A percentile compares a stretch with the other conserved stretches of the same genome.
Conservation (phyloP, 2,329 filamentous ascomycete species). For the Pseudocercospora eumusae region DNA sequence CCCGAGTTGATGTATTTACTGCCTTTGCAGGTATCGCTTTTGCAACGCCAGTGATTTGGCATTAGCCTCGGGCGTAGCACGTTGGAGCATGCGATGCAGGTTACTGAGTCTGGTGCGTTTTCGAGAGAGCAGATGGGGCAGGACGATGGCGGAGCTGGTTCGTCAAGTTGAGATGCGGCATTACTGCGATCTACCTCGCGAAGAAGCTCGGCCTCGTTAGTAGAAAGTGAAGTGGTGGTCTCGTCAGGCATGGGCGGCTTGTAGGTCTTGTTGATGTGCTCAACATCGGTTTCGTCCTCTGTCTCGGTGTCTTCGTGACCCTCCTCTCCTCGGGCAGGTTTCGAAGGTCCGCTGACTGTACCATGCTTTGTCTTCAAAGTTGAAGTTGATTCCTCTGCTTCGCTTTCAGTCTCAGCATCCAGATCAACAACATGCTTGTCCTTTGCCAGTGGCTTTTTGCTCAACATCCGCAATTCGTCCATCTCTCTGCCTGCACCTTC, state of each 20-base stretch:
- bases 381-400: conserved; percentile 22
- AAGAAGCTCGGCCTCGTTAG: conserved; percentile 14
- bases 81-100: conserved; percentile 69
- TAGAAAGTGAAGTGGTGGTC: conserved; percentile 6
- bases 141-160: background rate
- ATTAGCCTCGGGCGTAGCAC: conserved; percentile 62
- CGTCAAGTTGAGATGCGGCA: conserved; percentile 15
- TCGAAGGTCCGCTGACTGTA: background rate
- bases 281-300: conserved; percentile 15
- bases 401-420: conserved; percentile 36
- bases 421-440: conserved; percentile 17
- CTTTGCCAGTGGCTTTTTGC: conserved; percentile 13
- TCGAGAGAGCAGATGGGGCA: conserved; percentile 67
- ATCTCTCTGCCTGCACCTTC: conserved; percentile 64
- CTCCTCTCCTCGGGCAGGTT: conserved; percentile 1
- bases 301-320: conserved; percentile 23
- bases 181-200: conserved; percentile 14
- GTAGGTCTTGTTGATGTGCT: background rate
- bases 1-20: conserved; percentile 67
- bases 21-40: conserved; percentile 55
- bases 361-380: conserved; percentile 2
- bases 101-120: conserved; percentile 58
- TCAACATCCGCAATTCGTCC: conserved; percentile 62
- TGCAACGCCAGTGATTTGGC: conserved; percentile 65
- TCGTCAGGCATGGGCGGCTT: background rate